A percentile compares a stretch with the other conserved stretches of the same genome.
Evolutionary conservation across 345 rosid species (phyloP).

Genomic region (Salix koriyanagi): DNA sequence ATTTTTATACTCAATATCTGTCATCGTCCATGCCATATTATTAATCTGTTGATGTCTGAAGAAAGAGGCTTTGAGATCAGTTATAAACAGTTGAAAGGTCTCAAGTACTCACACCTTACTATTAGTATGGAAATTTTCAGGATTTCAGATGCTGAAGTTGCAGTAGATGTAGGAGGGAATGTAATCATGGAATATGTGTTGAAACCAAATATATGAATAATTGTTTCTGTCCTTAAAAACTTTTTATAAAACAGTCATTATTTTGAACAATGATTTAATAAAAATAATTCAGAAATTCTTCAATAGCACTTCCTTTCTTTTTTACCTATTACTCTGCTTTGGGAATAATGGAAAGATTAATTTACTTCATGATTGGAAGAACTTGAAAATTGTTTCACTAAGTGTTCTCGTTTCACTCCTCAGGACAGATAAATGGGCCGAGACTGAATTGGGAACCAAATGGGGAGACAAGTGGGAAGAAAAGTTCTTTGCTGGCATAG

Average conservation of each 20-base stretch:
- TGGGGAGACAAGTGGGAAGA: slow-evolving; percentile 99
- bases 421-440: slow-evolving; percentile 99
- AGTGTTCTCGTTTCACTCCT: slow-evolving; percentile 26
- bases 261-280: background rate
- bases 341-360: background rate
- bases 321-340: background rate
- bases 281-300: background rate
- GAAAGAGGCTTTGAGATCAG: background rate
- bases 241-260: background rate
- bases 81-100: background rate
- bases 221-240: background rate
- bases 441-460: slow-evolving; percentile 93
- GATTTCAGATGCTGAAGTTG: background rate
- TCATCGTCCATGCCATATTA: background rate
- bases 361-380: background rate
- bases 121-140: background rate
- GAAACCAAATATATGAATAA: background rate
- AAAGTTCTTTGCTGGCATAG: slow-evolving; percentile 88
- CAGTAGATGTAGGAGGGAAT: background rate
- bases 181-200: background rate
- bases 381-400: slow-evolving; percentile 5
- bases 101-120: background rate
- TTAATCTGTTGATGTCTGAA: background rate
- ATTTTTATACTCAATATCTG: background rate
- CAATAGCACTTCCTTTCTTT: background rate